Percentiles rank a stretch among this genome's conserved stretches.
phyloP scores from a whole-genome alignment of 164 flowering plant genomes.

The Vitis amurensis region DNA sequence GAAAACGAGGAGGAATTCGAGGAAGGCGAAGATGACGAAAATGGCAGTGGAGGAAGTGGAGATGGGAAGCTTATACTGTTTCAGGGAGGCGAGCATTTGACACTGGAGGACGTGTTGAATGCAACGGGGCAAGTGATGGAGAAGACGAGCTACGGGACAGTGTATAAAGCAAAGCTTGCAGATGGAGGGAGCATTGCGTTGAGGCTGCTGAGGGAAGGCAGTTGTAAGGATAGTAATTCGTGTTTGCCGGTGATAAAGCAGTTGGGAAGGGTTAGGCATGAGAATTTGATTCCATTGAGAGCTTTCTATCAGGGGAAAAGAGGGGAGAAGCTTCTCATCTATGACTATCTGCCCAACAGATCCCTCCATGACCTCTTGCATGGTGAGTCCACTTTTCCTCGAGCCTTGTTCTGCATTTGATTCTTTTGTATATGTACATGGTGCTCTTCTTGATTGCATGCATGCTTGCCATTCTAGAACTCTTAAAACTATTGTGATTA shows the following conservation, averaged over 20 bases:
- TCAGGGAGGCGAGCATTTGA: slow-evolving; percentile 95
- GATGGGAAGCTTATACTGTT: slow-evolving; percentile 85
- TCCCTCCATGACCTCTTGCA: slow-evolving; percentile 83
- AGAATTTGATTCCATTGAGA: slow-evolving; percentile 86
- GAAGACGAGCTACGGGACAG: slow-evolving; percentile 93
- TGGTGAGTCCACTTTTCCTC: slow-evolving; percentile 38
- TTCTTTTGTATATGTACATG: background rate
- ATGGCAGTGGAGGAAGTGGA: slow-evolving; percentile 34
- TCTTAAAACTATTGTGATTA: too few relatives aligned
- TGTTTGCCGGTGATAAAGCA: slow-evolving; percentile 84
- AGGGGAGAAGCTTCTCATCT: slow-evolving; percentile 97
- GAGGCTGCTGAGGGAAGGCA: slow-evolving; percentile 92
- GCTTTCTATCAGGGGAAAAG: slow-evolving; percentile 98
- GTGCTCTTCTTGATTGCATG: too few relatives aligned
- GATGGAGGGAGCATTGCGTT: slow-evolving; percentile 93
- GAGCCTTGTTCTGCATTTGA: background rate
- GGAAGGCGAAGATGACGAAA: slow-evolving; percentile 62
- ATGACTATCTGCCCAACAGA: slow-evolving; percentile 77
- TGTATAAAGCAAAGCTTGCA: slow-evolving; percentile 89
- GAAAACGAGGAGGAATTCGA: slow-evolving; percentile 59
- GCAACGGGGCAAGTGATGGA: slow-evolving; percentile 99
- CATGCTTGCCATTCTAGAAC: too few relatives aligned
- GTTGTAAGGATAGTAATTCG: slow-evolving; percentile 75
- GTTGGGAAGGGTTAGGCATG: slow-evolving; percentile 82
- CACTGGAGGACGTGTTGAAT: slow-evolving; percentile 89